Conservation (phyloP, 768 basidiomycete species). For the Cystofilobasidium capitatum region DNA sequence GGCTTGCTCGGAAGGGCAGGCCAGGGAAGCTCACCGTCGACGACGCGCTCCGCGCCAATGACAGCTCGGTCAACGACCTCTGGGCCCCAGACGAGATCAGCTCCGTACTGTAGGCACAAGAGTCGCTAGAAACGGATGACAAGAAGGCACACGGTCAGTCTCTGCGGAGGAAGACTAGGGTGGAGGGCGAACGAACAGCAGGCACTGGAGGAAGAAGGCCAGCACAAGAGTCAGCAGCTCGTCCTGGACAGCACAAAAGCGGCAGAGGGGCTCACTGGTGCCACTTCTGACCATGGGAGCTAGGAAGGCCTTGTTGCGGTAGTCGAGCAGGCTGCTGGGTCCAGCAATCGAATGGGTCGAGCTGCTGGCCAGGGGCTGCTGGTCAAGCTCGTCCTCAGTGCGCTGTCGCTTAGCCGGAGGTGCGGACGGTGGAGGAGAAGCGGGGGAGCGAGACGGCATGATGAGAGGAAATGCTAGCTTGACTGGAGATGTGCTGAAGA, state of each 20-base stretch:
- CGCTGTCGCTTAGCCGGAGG: conserved; percentile 1
- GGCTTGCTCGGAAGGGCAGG: background rate
- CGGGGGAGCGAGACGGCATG: background rate
- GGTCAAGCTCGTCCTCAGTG: background rate
- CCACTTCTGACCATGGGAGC: conserved; percentile 98
- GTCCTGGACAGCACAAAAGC: conserved; percentile 37
- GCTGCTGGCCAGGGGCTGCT: background rate
- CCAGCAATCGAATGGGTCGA: conserved; percentile 6
- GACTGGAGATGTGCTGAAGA: too few relatives aligned
- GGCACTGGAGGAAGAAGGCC: background rate
- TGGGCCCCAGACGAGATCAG: conserved; percentile 89
- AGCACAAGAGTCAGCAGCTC: conserved; percentile 15
- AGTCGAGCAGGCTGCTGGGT: conserved; percentile 43
- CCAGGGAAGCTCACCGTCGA: conserved; percentile 59
- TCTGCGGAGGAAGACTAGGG: background rate
- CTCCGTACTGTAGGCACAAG: conserved; percentile 82
- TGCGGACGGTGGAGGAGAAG: background rate
- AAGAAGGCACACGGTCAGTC: background rate
- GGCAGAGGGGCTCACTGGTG: conserved; percentile 46
- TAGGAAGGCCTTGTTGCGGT: conserved; percentile 81
- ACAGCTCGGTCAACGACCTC: conserved; percentile 96
- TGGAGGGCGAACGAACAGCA: background rate
- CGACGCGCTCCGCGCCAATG: conserved; percentile 65
- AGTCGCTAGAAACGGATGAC: conserved; percentile 44
- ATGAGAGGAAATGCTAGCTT: too few relatives aligned